phyloP scores from a whole-genome alignment of 306 rosid genomes.

The Fagus crenata region DNA sequence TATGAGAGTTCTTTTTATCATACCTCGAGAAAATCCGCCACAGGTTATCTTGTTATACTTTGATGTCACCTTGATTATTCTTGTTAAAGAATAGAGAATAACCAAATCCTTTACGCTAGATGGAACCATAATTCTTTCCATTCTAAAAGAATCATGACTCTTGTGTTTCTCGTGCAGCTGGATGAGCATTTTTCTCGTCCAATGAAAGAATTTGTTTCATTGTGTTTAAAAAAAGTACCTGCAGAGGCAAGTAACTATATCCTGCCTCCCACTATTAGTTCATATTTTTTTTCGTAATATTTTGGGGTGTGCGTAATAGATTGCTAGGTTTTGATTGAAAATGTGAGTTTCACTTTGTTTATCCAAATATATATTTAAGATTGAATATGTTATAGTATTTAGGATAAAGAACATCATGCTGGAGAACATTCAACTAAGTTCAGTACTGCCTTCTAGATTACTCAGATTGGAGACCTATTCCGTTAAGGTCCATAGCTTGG shows the following conservation, averaged over 20 bases:
- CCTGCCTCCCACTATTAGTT: slow-evolving; percentile 20
- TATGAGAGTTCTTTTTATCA: slow-evolving; percentile 96
- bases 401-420: neutral
- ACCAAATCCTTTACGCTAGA: slow-evolving; percentile 13
- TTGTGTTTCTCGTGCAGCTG: slow-evolving; percentile 59
- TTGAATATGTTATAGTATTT: neutral
- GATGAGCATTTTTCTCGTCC: slow-evolving; percentile 99
- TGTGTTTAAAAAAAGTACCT: slow-evolving; percentile 91
- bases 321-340: too few relatives aligned
- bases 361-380: too few relatives aligned
- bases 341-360: too few relatives aligned
- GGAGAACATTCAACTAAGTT: neutral
- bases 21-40: slow-evolving; percentile 98
- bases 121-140: slow-evolving; percentile 19
- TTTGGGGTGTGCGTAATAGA: neutral
- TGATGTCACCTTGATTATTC: neutral
- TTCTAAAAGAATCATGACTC: slow-evolving; percentile 25
- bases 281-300: slow-evolving; percentile 12
- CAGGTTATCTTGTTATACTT: slow-evolving; percentile 54
- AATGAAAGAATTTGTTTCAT: slow-evolving; percentile 88
- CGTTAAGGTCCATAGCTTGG: neutral
- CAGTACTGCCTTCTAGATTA: neutral
- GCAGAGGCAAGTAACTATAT: slow-evolving; percentile 68
- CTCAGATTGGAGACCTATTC: neutral
- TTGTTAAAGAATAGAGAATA: slow-evolving; percentile 15